A percentile compares a stretch with the other conserved stretches of the same genome.
Conservation (phyloP, 306 rosid species). For the Vachellia pachyceras region DNA sequence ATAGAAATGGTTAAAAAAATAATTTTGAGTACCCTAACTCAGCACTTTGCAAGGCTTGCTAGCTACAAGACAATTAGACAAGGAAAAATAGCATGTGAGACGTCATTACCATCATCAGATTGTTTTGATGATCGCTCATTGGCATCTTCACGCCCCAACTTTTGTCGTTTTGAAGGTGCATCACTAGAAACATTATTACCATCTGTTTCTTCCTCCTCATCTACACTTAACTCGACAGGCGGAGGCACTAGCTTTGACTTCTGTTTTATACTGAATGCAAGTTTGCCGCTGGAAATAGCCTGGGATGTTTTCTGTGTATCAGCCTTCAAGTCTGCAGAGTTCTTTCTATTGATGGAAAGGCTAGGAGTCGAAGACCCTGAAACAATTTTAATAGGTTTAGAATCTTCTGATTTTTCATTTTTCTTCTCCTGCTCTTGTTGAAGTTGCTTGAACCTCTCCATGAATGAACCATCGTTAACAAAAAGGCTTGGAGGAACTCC, state of each 20-base stretch:
- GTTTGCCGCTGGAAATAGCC: conserved; percentile 72
- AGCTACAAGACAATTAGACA: conserved; percentile 33
- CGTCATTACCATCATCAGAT: conserved; percentile 87
- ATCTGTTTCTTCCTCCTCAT: conserved; percentile 89
- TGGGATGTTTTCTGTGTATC: conserved; percentile 53
- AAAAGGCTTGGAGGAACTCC: conserved; percentile 83
- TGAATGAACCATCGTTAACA: conserved; percentile 96
- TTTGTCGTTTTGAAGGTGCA: conserved; percentile 73
- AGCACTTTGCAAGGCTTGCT: neutral
- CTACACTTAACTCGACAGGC: conserved; percentile 76
- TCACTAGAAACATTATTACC: conserved; percentile 59
- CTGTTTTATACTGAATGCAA: conserved; percentile 97
- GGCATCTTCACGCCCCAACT: conserved; percentile 60
- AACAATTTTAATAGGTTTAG: conserved; percentile 64
- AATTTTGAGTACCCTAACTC: conserved; percentile 8
- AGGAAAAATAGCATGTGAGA: conserved; percentile 36
- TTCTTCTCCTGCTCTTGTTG: conserved; percentile 79
- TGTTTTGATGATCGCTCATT: conserved; percentile 56
- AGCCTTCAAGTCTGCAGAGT: conserved; percentile 50
- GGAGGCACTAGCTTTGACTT: conserved; percentile 87
- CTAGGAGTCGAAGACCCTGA: conserved; percentile 64
- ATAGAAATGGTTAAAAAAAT: neutral
- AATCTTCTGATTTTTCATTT: conserved; percentile 47
- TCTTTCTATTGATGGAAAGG: conserved; percentile 54
- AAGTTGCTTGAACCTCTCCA: conserved; percentile 97